Evolutionary conservation across 1,284 basidiomycete genomes (phyloP).

Genomic region (Ganoderma sinense): DNA sequence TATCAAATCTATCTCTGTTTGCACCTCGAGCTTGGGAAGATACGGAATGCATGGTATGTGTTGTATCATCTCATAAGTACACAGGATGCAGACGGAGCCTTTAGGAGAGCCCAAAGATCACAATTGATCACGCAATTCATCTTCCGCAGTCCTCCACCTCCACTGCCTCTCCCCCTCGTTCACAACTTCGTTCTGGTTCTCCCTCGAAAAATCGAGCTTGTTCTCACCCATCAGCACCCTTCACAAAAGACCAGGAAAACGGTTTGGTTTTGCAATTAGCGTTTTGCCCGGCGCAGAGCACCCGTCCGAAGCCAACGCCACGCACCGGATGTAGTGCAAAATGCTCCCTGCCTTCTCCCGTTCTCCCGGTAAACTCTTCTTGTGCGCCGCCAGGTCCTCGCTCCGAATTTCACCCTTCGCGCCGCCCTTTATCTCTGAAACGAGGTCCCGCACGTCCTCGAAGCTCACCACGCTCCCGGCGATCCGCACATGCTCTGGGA

Average conservation of each 20-base stretch:
- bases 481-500: slow-evolving; percentile 30
- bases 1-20: neutral
- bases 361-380: neutral
- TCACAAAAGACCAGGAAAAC: neutral
- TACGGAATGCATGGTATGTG: neutral
- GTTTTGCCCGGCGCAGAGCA: neutral
- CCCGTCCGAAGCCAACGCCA: neutral
- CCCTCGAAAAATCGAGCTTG: neutral
- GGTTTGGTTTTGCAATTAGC: neutral
- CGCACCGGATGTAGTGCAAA: slow-evolving; percentile 11
- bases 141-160: slow-evolving; percentile 4
- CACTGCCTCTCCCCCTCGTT: neutral
- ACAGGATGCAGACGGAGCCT: neutral
- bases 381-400: slow-evolving; percentile 23
- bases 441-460: slow-evolving; percentile 17
- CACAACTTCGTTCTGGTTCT: neutral
- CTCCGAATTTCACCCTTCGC: slow-evolving; percentile 9
- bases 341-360: slow-evolving; percentile 3
- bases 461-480: slow-evolving; percentile 20
- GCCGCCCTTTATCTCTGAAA: slow-evolving; percentile 13
- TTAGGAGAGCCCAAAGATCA: neutral
- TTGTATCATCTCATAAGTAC: neutral
- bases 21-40: neutral
- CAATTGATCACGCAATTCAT: neutral
- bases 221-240: neutral